phyloP scores from a whole-genome alignment of 257 asterid genomes.

The Scutellaria baicalensis region DNA sequence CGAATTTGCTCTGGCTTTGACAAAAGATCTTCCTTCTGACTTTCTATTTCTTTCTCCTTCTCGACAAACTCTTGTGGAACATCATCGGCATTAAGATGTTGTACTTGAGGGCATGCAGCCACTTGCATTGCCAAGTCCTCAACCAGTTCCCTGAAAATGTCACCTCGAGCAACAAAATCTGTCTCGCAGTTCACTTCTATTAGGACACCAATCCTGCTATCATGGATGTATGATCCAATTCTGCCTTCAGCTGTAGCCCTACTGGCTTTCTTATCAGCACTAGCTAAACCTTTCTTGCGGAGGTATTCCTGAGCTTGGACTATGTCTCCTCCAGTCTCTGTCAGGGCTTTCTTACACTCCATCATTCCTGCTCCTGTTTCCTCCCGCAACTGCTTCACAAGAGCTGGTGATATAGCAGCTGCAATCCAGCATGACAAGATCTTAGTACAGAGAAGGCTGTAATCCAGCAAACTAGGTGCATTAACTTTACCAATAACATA shows the following conservation, averaged over 20 bases:
- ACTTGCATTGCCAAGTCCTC: constrained; percentile 98
- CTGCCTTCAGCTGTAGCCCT: constrained; percentile 95
- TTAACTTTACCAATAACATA: neutral
- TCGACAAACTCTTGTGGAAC: constrained; percentile 64
- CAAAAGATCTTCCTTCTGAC: constrained; percentile 88
- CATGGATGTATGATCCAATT: constrained; percentile 89
- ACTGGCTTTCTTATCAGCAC: constrained; percentile 89
- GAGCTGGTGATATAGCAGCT: constrained; percentile 78
- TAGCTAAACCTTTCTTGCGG: constrained; percentile 88
- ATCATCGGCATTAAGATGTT: constrained; percentile 66
- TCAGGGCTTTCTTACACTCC: constrained; percentile 93
- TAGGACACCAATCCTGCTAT: constrained; percentile 88
- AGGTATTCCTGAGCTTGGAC: constrained; percentile 75
- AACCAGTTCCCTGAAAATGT: constrained; percentile 79
- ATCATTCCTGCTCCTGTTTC: constrained; percentile 99
- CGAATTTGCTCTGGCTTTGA: constrained; percentile 92
- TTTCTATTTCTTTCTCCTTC: constrained; percentile 78
- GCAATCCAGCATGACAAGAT: constrained; percentile 13
- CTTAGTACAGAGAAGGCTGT: neutral
- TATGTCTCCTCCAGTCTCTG: constrained; percentile 81
- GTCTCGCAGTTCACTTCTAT: constrained; percentile 94
- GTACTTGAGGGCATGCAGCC: constrained; percentile 96
- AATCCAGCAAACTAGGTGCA: neutral
- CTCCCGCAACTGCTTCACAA: constrained; percentile 90
- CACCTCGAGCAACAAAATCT: constrained; percentile 95